These are phyloP conservation scores for Mycena kentingensis DNA, from an alignment of 768 basidiomycete genomes.

Conservation along the genomic window DNA sequence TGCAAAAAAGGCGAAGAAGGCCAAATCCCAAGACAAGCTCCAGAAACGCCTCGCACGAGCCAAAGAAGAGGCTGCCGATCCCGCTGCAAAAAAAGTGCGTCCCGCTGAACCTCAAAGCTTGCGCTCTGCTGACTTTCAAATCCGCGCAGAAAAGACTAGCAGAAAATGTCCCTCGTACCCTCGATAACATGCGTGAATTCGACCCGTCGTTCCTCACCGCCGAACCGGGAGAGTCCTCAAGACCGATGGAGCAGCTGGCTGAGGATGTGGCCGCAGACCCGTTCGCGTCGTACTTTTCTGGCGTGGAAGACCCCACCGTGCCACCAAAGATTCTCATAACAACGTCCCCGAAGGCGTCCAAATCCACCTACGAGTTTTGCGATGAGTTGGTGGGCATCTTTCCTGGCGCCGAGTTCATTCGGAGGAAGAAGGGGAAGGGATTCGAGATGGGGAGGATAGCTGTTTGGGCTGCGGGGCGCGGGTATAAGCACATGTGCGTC, in stretches of 20 bases:
- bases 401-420: conserved; percentile 89
- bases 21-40: conserved; percentile 79
- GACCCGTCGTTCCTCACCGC: conserved; percentile 69
- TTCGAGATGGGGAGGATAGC: conserved; percentile 91
- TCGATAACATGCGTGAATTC: conserved; percentile 91
- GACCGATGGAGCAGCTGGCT: conserved; percentile 57
- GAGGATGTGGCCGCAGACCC: conserved; percentile 74
- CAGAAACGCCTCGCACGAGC: conserved; percentile 76
- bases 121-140: background rate
- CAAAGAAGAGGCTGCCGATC: conserved; percentile 76
- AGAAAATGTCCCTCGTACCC: conserved; percentile 85
- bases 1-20: conserved; percentile 69
- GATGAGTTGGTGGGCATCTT: conserved; percentile 88
- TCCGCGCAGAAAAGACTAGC: conserved; percentile 69
- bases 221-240: conserved; percentile 45
- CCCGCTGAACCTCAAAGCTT: background rate
- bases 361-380: conserved; percentile 87
- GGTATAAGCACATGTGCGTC: conserved; percentile 86
- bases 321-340: conserved; percentile 91
- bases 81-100: conserved; percentile 74
- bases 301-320: conserved; percentile 62
- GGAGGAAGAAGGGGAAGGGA: conserved; percentile 84
- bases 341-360: conserved; percentile 87
- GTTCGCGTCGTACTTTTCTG: conserved; percentile 76
- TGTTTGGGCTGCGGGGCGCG: conserved; percentile 88